Percentiles rank a stretch among this genome's conserved stretches.
Conservation (phyloP, 192 early-diverging fungal genomes). For the Gigaspora rosea region DNA sequence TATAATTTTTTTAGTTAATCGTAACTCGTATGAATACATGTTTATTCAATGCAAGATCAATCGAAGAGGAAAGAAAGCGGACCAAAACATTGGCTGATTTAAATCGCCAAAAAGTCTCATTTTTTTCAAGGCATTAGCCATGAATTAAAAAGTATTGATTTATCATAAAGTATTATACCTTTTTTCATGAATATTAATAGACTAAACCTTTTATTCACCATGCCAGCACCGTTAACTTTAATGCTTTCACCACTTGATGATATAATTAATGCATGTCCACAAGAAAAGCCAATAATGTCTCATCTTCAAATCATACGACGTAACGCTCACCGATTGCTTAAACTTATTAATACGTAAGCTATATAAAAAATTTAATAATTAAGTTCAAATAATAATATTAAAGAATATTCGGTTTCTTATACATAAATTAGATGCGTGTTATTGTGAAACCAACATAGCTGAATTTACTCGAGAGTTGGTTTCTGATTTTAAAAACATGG, state of each 20-base stretch:
- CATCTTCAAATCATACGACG: constrained; percentile 49
- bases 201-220: not conserved
- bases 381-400: too few relatives aligned
- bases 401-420: not conserved
- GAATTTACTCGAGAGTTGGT: constrained; percentile 52
- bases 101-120: constrained; percentile 44
- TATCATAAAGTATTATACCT: not conserved
- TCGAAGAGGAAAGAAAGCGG: constrained; percentile 44
- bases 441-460: constrained; percentile 48
- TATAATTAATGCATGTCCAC: constrained; percentile 34
- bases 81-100: constrained; percentile 39
- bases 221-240: constrained; percentile 39
- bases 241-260: constrained; percentile 47
- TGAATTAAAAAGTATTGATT: constrained; percentile 47
- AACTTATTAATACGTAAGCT: constrained; percentile 52
- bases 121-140: constrained; percentile 50
- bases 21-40: constrained; percentile 39
- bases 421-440: constrained; percentile 37
- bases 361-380: not conserved
- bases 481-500: constrained; percentile 49
- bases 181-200: not conserved
- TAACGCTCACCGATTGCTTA: constrained; percentile 57
- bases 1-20: constrained; percentile 26
- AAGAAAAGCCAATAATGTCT: constrained; percentile 27
- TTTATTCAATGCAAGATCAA: constrained; percentile 38